These are phyloP conservation scores for Trichoderma guizhouense DNA, from an alignment of 2,329 filamentous ascomycete species.

Conservation along the genomic window DNA sequence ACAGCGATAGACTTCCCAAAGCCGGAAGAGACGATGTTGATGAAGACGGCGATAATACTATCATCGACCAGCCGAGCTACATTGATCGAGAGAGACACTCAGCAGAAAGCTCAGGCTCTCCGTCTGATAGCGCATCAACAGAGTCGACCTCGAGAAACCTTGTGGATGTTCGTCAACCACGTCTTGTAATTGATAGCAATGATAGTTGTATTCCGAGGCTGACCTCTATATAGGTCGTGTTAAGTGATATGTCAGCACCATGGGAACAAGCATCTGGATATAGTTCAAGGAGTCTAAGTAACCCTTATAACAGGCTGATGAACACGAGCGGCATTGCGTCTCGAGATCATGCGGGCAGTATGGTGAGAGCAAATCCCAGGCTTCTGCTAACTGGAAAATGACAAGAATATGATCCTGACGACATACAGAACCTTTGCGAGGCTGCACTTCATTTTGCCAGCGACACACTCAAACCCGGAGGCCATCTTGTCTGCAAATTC, in stretches of 20 bases:
- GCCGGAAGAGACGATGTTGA: slow-evolving; percentile 22
- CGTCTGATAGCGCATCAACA: slow-evolving; percentile 32
- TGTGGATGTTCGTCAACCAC: slow-evolving; percentile 61
- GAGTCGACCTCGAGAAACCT: slow-evolving; percentile 19
- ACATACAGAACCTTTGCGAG: slow-evolving; percentile 74
- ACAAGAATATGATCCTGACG: not conserved
- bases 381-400: not conserved
- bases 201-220: not conserved
- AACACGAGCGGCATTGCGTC: slow-evolving; percentile 90
- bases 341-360: slow-evolving; percentile 87
- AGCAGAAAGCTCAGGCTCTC: slow-evolving; percentile 29
- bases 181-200: not conserved
- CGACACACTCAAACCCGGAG: slow-evolving; percentile 76
- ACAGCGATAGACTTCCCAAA: slow-evolving; percentile 26
- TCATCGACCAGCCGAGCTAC: slow-evolving; percentile 53
- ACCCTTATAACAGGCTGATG: slow-evolving; percentile 98
- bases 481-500: slow-evolving; percentile 96
- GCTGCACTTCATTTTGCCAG: slow-evolving; percentile 82
- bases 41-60: slow-evolving; percentile 19
- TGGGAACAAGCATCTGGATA: slow-evolving; percentile 79
- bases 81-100: slow-evolving; percentile 60
- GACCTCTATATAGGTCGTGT: slow-evolving; percentile 60
- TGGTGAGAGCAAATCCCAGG: slow-evolving; percentile 60
- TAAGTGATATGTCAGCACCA: slow-evolving; percentile 99
- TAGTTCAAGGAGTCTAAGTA: slow-evolving; percentile 86